These are phyloP conservation scores for Schoenoplectus triqueter DNA, from an alignment of 202 grass and related monocot species.

Conservation along the genomic window DNA sequence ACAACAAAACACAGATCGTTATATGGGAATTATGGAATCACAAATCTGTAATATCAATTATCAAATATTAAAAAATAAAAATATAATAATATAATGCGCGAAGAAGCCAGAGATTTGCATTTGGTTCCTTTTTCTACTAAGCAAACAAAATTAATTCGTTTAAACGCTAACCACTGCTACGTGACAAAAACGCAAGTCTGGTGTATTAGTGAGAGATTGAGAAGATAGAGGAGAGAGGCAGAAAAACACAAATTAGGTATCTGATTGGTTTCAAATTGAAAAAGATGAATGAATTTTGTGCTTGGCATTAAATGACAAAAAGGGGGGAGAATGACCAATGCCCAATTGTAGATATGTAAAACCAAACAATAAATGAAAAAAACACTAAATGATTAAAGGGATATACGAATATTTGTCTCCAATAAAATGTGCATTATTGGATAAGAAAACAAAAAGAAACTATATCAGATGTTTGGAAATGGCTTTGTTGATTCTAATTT, in stretches of 20 bases:
- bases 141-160: not conserved
- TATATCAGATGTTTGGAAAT: not conserved
- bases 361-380: not conserved
- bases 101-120: not conserved
- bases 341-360: not conserved
- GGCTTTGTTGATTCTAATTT: not conserved
- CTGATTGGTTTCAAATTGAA: not conserved
- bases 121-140: not conserved
- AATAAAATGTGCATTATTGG: not conserved
- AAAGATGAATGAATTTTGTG: not conserved
- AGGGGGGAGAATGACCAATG: not conserved
- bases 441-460: not conserved
- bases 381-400: not conserved
- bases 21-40: not conserved
- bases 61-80: not conserved
- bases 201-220: not conserved
- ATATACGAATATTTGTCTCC: not conserved
- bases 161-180: not conserved
- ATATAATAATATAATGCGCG: not conserved
- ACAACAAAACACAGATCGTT: constrained; percentile 5
- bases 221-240: not conserved
- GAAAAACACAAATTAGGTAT: constrained; percentile 3
- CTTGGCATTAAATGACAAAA: not conserved
- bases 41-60: not conserved
- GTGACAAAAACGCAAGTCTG: constrained; percentile 4